These are phyloP conservation scores for Adenanthera pavonina DNA, from an alignment of 306 rosid genomes.

Conservation along the genomic window DNA sequence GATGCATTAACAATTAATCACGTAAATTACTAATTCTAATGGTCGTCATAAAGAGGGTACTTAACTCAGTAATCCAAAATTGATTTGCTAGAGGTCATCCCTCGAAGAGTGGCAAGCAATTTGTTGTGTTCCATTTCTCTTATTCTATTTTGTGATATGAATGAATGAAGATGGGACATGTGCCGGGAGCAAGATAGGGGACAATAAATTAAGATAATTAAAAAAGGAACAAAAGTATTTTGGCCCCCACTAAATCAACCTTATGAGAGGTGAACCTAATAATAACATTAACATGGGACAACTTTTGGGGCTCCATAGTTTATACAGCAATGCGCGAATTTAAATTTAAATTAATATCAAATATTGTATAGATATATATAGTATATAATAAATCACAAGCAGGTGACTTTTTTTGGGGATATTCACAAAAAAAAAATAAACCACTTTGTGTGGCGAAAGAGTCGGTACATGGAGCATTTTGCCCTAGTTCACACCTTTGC, in stretches of 20 bases:
- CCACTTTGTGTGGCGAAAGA: constrained; percentile 48
- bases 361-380: too few species aligned
- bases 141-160: not conserved
- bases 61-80: not conserved
- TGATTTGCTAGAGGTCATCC: not conserved
- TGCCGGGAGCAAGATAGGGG: too few species aligned
- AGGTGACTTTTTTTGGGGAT: not conserved
- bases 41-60: too few species aligned
- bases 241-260: not conserved
- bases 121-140: not conserved
- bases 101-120: not conserved
- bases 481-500: not conserved
- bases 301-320: not conserved
- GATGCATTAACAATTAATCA: too few species aligned
- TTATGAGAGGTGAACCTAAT: constrained; percentile 5
- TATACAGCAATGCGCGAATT: too few species aligned
- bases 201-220: not conserved
- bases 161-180: not conserved
- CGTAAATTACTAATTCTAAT: too few species aligned
- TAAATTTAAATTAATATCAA: too few species aligned
- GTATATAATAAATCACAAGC: not conserved
- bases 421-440: not conserved
- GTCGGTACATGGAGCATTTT: constrained; percentile 31
- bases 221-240: not conserved
- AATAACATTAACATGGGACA: not conserved